Percentiles rank a stretch among this genome's conserved stretches.
These are phyloP conservation scores for Sclerotinia nivalis DNA, from an alignment of 2,329 filamentous ascomycete species.

Conservation along the genomic window DNA sequence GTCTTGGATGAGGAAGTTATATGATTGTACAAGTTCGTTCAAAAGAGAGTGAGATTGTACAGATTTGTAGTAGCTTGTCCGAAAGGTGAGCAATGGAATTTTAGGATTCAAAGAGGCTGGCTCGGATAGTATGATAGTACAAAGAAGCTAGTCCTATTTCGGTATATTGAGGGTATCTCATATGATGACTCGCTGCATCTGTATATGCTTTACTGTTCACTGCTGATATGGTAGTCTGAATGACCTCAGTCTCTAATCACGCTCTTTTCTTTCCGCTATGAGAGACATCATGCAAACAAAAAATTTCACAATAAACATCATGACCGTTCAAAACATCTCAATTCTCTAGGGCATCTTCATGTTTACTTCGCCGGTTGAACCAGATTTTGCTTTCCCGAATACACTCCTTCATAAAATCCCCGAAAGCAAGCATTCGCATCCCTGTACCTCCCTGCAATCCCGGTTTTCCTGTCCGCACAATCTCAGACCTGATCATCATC, in stretches of 20 bases:
- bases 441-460: too few relatives aligned
- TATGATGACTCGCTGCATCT: too few relatives aligned
- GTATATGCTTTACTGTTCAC: neutral
- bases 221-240: too few relatives aligned
- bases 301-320: too few relatives aligned
- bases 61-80: neutral
- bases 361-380: neutral
- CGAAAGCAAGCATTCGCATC: neutral
- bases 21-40: neutral
- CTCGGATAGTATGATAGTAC: neutral
- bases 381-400: neutral
- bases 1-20: neutral
- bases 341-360: neutral
- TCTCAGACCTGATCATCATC: neutral
- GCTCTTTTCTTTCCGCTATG: neutral
- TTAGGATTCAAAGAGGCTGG: neutral
- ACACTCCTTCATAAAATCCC: neutral
- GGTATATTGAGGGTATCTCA: neutral
- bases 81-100: neutral
- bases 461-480: neutral
- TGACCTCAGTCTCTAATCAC: neutral
- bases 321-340: neutral
- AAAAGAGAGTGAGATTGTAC: neutral
- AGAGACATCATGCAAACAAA: accelerated
- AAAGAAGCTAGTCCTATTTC: neutral